Base-by-base conservation (phyloP, 2,329 filamentous ascomycete species). In the Aspergillus novofumigatus region DNA sequence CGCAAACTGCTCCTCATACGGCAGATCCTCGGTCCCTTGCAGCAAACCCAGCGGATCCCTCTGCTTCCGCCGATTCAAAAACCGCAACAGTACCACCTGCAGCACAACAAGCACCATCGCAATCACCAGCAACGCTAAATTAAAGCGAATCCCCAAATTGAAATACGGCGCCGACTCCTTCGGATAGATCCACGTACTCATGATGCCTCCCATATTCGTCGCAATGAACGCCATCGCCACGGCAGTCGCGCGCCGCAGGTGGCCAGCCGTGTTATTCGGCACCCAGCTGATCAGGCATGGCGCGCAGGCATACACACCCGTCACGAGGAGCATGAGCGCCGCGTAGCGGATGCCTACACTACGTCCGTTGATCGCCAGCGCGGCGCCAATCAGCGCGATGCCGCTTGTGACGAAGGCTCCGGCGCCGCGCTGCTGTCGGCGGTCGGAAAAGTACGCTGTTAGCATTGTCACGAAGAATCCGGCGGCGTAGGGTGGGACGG, bases 401-500 rank as follows among this genome's bases (percentile, higher is more conserved):
- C 41, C 48, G 6, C 50, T 54, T 0, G 63, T 67, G 6, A 52
- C 47, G 23, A 67, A 58, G 38, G 69, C 64, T 48, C 65, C 67
- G 10, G 66, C 35, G 4, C 66, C 70, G 25, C 71, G 67, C 56
- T 62, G 63, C 28, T 67, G 59, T 25, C 65, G 65, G 23, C 55
- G 61, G 49, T 73, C 70, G 14, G 70, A 67, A 41, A 70, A 23
- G 57, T 61, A 67, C 1, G 67, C 68, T 11, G 68, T 59, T 2
- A 61, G 49, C 32, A 73, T 61, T 0, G 66, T 66, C 2, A 62
- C 53, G 17, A 60, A 42, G 38, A 65, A 63, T 60, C 68, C 32
- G 62, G 55, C 49, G 61, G 52, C 62, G 47, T 72, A 72, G 1
- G 69, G 67, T 0, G 70, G 68, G 5, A 72, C 70, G 1, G 71